These are phyloP conservation scores for Dendryphion nanum DNA, from an alignment of 2,329 filamentous ascomycete genomes.

Conservation along the genomic window DNA sequence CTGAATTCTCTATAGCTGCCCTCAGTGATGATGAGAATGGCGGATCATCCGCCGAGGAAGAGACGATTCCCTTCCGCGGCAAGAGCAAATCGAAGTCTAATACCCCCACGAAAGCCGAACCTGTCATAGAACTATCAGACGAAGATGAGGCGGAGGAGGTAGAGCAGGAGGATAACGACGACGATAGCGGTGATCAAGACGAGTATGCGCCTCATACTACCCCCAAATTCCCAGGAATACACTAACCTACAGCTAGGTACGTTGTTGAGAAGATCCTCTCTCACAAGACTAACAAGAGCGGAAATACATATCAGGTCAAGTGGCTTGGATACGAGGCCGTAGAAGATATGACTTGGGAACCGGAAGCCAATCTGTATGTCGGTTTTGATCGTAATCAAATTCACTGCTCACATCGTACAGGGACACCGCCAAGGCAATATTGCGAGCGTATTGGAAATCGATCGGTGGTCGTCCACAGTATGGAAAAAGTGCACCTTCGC, in stretches of 20 bases:
- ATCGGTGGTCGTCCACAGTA: constrained; percentile 63
- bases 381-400: too few species aligned
- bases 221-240: too few species aligned
- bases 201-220: constrained; percentile 40
- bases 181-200: constrained; percentile 31
- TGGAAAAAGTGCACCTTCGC: too few species aligned
- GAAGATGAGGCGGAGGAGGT: constrained; percentile 19
- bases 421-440: constrained; percentile 48
- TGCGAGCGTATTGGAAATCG: constrained; percentile 62
- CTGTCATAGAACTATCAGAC: constrained; percentile 21
- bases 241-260: constrained; percentile 53
- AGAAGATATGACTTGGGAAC: constrained; percentile 74
- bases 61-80: constrained; percentile 22
- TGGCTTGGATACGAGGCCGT: constrained; percentile 77
- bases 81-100: constrained; percentile 10
- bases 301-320: constrained; percentile 65
- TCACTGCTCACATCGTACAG: too few species aligned
- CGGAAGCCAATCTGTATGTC: constrained; percentile 67
- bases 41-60: constrained; percentile 27
- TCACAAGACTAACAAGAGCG: constrained; percentile 42
- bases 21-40: constrained; percentile 39
- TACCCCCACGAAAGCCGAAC: constrained; percentile 3
- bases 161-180: constrained; percentile 10
- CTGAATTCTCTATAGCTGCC: constrained; percentile 33
- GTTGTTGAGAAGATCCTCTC: constrained; percentile 71